These are phyloP conservation scores for Penstemon newberryi DNA, from an alignment of 257 asterid genomes.

Conservation along the genomic window DNA sequence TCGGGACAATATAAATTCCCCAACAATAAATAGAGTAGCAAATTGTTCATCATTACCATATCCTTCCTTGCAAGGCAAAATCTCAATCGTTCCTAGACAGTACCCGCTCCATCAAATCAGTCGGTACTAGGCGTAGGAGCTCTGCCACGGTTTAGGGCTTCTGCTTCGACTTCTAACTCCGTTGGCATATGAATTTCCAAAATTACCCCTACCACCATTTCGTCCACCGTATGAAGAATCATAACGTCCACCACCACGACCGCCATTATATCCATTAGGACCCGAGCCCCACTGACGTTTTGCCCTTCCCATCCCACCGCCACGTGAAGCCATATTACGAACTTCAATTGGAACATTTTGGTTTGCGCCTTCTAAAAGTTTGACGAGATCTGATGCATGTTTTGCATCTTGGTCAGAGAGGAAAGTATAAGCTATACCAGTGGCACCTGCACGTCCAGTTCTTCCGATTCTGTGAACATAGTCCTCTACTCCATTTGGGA, in stretches of 20 bases:
- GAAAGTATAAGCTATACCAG: constrained; percentile 85
- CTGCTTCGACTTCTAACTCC: constrained; percentile 54
- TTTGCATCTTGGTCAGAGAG: constrained; percentile 78
- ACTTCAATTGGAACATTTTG: constrained; percentile 78
- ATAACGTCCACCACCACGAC: constrained; percentile 56
- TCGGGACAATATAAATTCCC: too few species aligned
- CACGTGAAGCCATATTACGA: constrained; percentile 77
- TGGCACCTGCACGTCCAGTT: constrained; percentile 99
- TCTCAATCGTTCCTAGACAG: too few species aligned
- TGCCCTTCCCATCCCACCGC: constrained; percentile 77
- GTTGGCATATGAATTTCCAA: constrained; percentile 26
- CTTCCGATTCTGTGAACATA: constrained; percentile 99
- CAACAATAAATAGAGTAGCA: too few species aligned
- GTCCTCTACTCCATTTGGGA: constrained; percentile 94
- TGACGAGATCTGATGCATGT: constrained; percentile 80
- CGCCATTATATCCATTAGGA: constrained; percentile 59
- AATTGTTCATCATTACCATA: too few species aligned
- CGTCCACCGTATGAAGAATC: constrained; percentile 53
- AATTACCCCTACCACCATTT: constrained; percentile 46
- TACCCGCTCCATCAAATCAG: too few species aligned
- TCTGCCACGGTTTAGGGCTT: constrained; percentile 38
- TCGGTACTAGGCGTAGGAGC: too few species aligned
- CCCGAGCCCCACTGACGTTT: constrained; percentile 81
- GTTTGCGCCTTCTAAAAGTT: constrained; percentile 86
- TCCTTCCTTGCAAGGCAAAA: too few species aligned